phyloP scores from a whole-genome alignment of 1,284 basidiomycete genomes.

The Ustilago crameri region DNA sequence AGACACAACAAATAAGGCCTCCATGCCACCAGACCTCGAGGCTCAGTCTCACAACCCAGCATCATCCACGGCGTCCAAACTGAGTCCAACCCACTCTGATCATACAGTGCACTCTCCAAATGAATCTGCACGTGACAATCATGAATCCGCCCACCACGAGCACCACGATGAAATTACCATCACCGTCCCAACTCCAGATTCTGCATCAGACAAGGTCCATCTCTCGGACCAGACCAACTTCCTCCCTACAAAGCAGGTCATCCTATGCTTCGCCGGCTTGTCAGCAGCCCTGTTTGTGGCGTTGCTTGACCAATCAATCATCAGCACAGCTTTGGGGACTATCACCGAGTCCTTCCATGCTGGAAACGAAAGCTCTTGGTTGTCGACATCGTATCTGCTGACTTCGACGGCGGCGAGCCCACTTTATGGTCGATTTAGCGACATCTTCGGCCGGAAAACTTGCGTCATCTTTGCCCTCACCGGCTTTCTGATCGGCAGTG shows the following conservation, averaged over 20 bases:
- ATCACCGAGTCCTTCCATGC: constrained; percentile 55
- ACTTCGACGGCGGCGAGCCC: constrained; percentile 68
- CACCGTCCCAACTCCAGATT: constrained; percentile 32
- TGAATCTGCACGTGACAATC: constrained; percentile 10
- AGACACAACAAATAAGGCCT: constrained; percentile 7
- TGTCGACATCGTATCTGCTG: constrained; percentile 70
- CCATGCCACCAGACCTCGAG: constrained; percentile 24
- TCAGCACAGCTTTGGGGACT: constrained; percentile 67
- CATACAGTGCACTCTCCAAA: constrained; percentile 8
- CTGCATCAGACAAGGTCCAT: constrained; percentile 34
- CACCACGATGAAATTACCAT: constrained; percentile 26
- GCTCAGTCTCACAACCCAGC: constrained; percentile 2
- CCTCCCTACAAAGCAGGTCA: constrained; percentile 76
- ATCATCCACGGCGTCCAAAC: constrained; percentile 2
- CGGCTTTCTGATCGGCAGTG: constrained; percentile 70
- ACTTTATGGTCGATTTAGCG: constrained; percentile 72
- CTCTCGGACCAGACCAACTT: constrained; percentile 82
- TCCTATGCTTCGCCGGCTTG: constrained; percentile 76
- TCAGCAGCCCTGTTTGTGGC: constrained; percentile 69
- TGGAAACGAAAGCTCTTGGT: constrained; percentile 70
- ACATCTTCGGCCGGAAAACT: constrained; percentile 76
- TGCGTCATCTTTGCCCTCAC: constrained; percentile 76
- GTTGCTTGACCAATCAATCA: constrained; percentile 68
- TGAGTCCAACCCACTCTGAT: constrained; percentile 12
- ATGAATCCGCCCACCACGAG: constrained; percentile 4